These are phyloP conservation scores for Mycena epipterygia DNA, from an alignment of 768 basidiomycete species.

Conservation along the genomic window DNA sequence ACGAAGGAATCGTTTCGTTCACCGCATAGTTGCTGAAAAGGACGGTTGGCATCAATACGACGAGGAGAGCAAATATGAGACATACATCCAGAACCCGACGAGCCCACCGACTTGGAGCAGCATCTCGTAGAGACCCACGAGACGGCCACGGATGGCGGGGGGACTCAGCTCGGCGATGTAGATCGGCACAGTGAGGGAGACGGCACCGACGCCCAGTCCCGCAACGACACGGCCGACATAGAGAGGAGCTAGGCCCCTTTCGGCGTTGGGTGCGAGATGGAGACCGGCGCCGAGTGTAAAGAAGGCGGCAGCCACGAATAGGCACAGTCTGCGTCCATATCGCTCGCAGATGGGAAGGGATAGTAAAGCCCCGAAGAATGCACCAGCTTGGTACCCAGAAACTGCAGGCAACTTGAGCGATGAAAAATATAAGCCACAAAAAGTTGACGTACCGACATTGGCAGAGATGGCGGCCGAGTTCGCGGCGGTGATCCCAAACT, in stretches of 20 bases:
- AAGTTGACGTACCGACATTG: conserved; percentile 3
- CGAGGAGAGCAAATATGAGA: no score
- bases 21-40: conserved; percentile 11
- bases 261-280: conserved; percentile 8
- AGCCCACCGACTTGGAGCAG: conserved; percentile 49
- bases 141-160: conserved; percentile 44
- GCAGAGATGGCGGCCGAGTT: conserved; percentile 19
- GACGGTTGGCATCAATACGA: not conserved
- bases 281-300: conserved; percentile 11
- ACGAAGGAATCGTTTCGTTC: conserved; percentile 21
- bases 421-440: not conserved
- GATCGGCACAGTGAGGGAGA: conserved; percentile 22
- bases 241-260: conserved; percentile 1
- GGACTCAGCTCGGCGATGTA: conserved; percentile 43
- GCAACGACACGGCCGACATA: conserved; percentile 24
- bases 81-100: conserved; percentile 43
- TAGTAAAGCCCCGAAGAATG: conserved; percentile 11
- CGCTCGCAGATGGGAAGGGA: conserved; percentile 20
- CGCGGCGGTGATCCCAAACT: conserved; percentile 8
- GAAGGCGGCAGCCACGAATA: not conserved
- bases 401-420: not conserved
- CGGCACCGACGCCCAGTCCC: conserved; percentile 25
- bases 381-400: conserved; percentile 16
- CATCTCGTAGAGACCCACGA: conserved; percentile 52
- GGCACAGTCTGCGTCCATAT: not conserved